phyloP scores from a whole-genome alignment of 2,329 filamentous ascomycete genomes.

The Pseudogymnoascus pannorum region DNA sequence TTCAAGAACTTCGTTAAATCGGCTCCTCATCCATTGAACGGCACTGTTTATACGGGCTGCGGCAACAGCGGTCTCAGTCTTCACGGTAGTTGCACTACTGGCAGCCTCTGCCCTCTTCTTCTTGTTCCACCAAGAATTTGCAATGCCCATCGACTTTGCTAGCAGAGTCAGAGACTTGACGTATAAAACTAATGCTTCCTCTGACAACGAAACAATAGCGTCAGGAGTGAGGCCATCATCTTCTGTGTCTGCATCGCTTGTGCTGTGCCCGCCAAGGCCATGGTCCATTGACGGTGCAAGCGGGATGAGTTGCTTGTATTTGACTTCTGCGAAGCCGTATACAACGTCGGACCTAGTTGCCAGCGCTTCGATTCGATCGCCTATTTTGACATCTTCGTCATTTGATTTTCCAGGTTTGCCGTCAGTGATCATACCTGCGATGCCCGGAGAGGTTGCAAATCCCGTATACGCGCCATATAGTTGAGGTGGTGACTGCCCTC shows the following conservation, averaged over 20 bases:
- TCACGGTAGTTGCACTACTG: conserved; percentile 35
- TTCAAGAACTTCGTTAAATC: conserved; percentile 95
- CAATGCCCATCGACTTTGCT: conserved; percentile 92
- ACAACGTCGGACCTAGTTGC: conserved; percentile 93
- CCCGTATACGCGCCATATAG: conserved; percentile 76
- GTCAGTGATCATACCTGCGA: conserved; percentile 59
- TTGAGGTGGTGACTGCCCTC: conserved; percentile 64
- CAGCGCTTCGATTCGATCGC: conserved; percentile 81
- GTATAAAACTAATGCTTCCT: conserved; percentile 92
- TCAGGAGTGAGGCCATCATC: conserved; percentile 77
- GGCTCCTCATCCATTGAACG: conserved; percentile 87
- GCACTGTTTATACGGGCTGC: conserved; percentile 75
- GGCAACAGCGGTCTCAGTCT: conserved; percentile 34
- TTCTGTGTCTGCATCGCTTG: conserved; percentile 47
- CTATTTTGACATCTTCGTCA: conserved; percentile 73
- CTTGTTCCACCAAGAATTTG: conserved; percentile 82
- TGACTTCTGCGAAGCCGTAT: conserved; percentile 96
- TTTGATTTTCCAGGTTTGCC: conserved; percentile 51
- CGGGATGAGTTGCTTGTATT: conserved; percentile 94
- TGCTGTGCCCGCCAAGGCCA: conserved; percentile 55
- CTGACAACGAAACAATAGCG: conserved; percentile 77
- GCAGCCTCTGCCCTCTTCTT: conserved; percentile 60
- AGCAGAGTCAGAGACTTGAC: conserved; percentile 88
- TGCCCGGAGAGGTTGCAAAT: conserved; percentile 63
- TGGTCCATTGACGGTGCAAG: conserved; percentile 71